Percentiles rank a stretch among this genome's conserved stretches.
phyloP scores from a whole-genome alignment of 2,329 filamentous ascomycete species.

The Didymella sp. region DNA sequence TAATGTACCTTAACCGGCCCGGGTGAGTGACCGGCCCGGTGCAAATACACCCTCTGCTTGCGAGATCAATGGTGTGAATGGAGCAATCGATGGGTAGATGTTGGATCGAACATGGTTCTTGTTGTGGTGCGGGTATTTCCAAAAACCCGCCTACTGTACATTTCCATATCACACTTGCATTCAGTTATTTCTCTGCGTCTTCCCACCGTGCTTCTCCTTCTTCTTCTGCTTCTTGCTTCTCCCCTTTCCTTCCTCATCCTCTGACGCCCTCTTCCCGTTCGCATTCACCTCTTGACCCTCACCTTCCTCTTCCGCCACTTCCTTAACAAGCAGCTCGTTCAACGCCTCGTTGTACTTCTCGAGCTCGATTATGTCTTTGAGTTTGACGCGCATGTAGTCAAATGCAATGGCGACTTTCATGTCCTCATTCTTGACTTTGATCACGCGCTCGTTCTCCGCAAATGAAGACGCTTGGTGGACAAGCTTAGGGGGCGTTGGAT shows the following conservation, averaged over 20 bases:
- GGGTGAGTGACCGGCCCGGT: too few relatives aligned
- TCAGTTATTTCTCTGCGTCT: conserved; percentile 37
- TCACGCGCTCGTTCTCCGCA: conserved; percentile 37
- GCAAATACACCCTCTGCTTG: too few relatives aligned
- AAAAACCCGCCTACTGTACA: neutral
- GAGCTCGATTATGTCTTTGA: conserved; percentile 73
- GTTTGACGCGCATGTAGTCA: conserved; percentile 77
- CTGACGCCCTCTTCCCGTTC: conserved; percentile 41
- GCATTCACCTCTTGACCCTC: conserved; percentile 27
- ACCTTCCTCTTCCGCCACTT: conserved; percentile 30
- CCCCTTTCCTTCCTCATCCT: conserved; percentile 33
- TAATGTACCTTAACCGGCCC: too few relatives aligned
- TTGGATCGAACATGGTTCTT: too few relatives aligned
- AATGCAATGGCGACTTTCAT: conserved; percentile 76
- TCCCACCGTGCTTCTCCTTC: conserved; percentile 21
- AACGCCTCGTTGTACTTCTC: conserved; percentile 68
- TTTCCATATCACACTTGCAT: neutral
- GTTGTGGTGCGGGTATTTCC: too few relatives aligned
- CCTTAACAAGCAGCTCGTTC: conserved; percentile 59
- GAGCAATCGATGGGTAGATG: too few relatives aligned
- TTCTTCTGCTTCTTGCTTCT: conserved; percentile 35
- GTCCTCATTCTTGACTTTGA: conserved; percentile 54
- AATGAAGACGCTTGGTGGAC: conserved; percentile 18
- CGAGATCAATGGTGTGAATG: too few relatives aligned
- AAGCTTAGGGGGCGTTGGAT: conserved; percentile 19